These are phyloP conservation scores for Sclerotinia glacialis DNA, from an alignment of 2,329 filamentous ascomycete species.

Conservation along the genomic window DNA sequence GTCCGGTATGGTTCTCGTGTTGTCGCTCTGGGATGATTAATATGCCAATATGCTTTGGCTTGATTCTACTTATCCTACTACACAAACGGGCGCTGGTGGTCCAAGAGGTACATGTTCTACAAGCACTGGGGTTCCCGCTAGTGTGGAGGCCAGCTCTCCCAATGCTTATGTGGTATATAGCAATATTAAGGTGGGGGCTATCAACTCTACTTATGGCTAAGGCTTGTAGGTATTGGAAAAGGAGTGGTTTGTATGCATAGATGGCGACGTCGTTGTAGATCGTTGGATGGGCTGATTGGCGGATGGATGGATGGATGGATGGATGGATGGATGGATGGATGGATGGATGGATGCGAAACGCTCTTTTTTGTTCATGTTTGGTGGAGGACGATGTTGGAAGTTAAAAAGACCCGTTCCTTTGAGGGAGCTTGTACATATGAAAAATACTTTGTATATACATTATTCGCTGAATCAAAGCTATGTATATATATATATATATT, in stretches of 20 bases:
- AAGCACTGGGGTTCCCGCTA: constrained; percentile 50
- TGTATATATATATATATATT: background rate
- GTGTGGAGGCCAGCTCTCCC: constrained; percentile 48
- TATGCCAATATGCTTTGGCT: constrained; percentile 71
- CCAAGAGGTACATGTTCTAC: constrained; percentile 54
- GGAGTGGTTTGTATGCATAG: no score
- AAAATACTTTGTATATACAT: background rate
- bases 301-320: background rate
- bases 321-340: no score
- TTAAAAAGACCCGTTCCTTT: background rate
- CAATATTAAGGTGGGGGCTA: constrained; percentile 39
- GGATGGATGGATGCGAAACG: background rate
- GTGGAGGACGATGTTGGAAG: background rate
- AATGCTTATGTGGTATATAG: constrained; percentile 45
- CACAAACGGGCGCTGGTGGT: constrained; percentile 47
- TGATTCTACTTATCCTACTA: constrained; percentile 61
- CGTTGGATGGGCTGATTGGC: no score
- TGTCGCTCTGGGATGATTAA: constrained; percentile 58
- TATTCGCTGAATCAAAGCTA: background rate
- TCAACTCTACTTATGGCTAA: constrained; percentile 37
- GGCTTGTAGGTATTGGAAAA: background rate
- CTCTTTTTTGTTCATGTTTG: background rate
- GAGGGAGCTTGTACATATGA: background rate
- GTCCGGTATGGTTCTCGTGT: constrained; percentile 61
- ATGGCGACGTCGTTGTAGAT: no score